Evolutionary conservation across 2,329 filamentous ascomycete species (phyloP).

Genomic region (Venturia pyrina): DNA sequence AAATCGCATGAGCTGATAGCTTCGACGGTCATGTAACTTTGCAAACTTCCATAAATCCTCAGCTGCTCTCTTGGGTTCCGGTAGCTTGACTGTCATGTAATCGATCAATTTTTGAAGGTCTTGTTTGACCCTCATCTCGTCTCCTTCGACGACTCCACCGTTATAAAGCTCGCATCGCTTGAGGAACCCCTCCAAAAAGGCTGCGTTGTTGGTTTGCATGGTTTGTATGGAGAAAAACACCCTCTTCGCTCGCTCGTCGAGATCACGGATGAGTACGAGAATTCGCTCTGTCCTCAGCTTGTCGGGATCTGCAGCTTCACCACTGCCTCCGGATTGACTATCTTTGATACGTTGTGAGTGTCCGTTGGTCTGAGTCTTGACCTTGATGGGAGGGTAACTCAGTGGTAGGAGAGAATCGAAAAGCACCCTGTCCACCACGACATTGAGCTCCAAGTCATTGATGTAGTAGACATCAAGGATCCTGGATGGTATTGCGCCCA

Average conservation of each 20-base stretch:
- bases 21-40: constrained; percentile 79
- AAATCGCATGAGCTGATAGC: constrained; percentile 81
- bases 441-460: constrained; percentile 78
- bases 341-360: constrained; percentile 52
- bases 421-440: constrained; percentile 72
- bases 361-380: constrained; percentile 37
- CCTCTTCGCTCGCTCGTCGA: constrained; percentile 68
- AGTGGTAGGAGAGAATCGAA: constrained; percentile 85
- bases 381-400: constrained; percentile 66
- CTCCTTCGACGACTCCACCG: constrained; percentile 68
- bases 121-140: constrained; percentile 55
- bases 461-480: constrained; percentile 85
- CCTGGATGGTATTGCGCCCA: constrained; percentile 72
- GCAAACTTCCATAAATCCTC: constrained; percentile 83
- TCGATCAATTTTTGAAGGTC: constrained; percentile 64
- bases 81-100: constrained; percentile 63
- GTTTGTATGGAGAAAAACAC: constrained; percentile 83
- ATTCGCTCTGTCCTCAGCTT: constrained; percentile 76
- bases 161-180: constrained; percentile 84
- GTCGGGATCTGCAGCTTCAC: constrained; percentile 51
- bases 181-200: constrained; percentile 65
- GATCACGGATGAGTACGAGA: constrained; percentile 65
- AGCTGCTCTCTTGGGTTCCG: constrained; percentile 61
- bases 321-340: constrained; percentile 37
- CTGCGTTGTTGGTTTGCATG: constrained; percentile 64